Conservation (phyloP, 2,329 filamentous ascomycete genomes). For the Aspergillus pseudoglaucus region DNA sequence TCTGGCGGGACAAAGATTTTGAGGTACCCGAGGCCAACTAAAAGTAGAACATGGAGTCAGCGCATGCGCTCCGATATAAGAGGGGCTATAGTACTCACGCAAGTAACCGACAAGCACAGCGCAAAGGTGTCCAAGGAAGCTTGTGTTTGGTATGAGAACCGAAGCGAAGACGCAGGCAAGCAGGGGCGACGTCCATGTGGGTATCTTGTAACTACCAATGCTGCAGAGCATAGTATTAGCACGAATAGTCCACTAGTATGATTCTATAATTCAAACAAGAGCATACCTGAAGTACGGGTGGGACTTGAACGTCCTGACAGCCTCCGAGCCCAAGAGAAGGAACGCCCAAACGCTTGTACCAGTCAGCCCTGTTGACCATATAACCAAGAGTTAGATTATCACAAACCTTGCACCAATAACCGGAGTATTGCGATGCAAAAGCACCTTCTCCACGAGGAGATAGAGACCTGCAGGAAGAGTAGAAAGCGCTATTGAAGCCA, state of each 20-base stretch:
- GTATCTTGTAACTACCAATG: slow-evolving; percentile 62
- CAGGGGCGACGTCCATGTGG: slow-evolving; percentile 89
- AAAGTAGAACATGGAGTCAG: slow-evolving; percentile 6
- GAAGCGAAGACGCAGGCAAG: slow-evolving; percentile 66
- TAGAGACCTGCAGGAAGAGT: slow-evolving; percentile 79
- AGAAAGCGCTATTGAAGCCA: slow-evolving; percentile 55
- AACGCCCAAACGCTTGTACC: slow-evolving; percentile 78
- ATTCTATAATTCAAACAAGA: not conserved
- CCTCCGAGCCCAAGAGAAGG: slow-evolving; percentile 74
- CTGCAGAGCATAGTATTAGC: slow-evolving; percentile 28
- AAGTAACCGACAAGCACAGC: slow-evolving; percentile 79
- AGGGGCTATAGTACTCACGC: slow-evolving; percentile 50
- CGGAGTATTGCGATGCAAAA: slow-evolving; percentile 64
- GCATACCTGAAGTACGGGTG: slow-evolving; percentile 67
- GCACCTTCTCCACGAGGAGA: slow-evolving; percentile 65
- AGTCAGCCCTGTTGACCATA: slow-evolving; percentile 8
- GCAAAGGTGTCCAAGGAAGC: slow-evolving; percentile 78
- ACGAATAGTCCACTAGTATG: not conserved
- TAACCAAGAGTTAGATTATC: not conserved
- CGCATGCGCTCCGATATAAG: not conserved
- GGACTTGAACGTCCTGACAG: slow-evolving; percentile 73
- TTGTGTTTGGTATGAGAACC: slow-evolving; percentile 72
- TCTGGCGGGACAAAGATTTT: slow-evolving; percentile 87
- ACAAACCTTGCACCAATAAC: slow-evolving; percentile 76
- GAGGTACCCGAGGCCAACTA: slow-evolving; percentile 79